A percentile compares a stretch with the other conserved stretches of the same genome.
phyloP scores from a whole-genome alignment of 1,284 basidiomycete species.

The Moniliella sp. region DNA sequence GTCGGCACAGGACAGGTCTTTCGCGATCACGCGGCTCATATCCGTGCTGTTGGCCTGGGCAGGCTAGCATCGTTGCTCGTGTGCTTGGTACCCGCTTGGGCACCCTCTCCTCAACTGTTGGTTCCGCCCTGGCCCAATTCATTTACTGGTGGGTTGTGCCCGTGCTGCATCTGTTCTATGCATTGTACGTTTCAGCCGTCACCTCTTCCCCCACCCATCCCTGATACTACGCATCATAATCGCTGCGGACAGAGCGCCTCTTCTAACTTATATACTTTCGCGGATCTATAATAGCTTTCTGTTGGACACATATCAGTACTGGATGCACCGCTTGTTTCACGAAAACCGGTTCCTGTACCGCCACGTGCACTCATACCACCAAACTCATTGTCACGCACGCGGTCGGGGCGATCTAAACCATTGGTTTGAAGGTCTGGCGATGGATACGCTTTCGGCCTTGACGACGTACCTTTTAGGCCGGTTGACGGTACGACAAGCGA shows the following conservation, averaged over 20 bases:
- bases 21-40: slow-evolving; percentile 38
- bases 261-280: no score
- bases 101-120: slow-evolving; percentile 36
- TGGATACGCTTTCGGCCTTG: slow-evolving; percentile 64
- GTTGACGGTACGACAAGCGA: slow-evolving; percentile 56
- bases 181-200: no score
- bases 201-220: no score
- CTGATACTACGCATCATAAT: no score
- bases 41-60: neutral
- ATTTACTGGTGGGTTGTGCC: slow-evolving; percentile 91
- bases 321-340: slow-evolving; percentile 78
- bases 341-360: slow-evolving; percentile 73
- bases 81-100: neutral
- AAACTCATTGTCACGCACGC: slow-evolving; percentile 89
- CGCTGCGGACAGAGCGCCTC: no score
- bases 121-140: slow-evolving; percentile 45
- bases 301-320: slow-evolving; percentile 96
- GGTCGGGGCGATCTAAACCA: slow-evolving; percentile 90
- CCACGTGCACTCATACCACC: slow-evolving; percentile 79
- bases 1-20: slow-evolving; percentile 11
- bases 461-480: slow-evolving; percentile 51
- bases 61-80: neutral
- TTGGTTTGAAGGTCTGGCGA: slow-evolving; percentile 76
- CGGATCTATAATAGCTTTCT: no score
- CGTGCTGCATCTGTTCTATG: slow-evolving; percentile 49